These are phyloP conservation scores for Cymbopogon citratus DNA, from an alignment of 176 grass and related monocot genomes.

Conservation along the genomic window DNA sequence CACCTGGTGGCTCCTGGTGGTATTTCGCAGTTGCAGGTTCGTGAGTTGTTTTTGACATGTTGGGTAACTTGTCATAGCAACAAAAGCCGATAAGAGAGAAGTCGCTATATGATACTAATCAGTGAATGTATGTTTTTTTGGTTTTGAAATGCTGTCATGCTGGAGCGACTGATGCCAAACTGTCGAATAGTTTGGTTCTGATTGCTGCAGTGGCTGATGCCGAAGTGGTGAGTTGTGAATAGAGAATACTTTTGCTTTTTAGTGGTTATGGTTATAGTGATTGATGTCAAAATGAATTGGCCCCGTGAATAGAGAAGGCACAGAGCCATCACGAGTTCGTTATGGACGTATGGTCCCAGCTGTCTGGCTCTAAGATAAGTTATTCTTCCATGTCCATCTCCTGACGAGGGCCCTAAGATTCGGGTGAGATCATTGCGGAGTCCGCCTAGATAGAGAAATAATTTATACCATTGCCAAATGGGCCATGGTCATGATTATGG, in stretches of 20 bases:
- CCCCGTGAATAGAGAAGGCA: background rate
- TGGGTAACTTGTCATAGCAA: background rate
- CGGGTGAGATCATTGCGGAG: background rate
- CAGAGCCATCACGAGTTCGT: background rate
- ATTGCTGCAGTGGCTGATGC: background rate
- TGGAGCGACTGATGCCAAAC: background rate
- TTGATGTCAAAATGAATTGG: background rate
- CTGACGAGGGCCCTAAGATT: background rate
- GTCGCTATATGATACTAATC: background rate
- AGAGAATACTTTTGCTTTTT: background rate
- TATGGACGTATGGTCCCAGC: background rate
- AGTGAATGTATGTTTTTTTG: background rate
- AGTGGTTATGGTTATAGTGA: background rate
- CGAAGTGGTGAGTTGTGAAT: background rate
- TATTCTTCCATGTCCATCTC: constrained; percentile 25
- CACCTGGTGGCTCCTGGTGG: no score
- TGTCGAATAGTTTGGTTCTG: background rate
- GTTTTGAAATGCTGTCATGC: background rate
- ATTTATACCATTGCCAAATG: background rate
- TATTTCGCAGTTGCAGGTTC: background rate
- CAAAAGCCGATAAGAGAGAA: background rate
- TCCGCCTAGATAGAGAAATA: background rate
- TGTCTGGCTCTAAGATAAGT: constrained; percentile 4
- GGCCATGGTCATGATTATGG: background rate
- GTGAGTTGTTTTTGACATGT: background rate